phyloP scores from a whole-genome alignment of 306 rosid species.

The Dryas octopetala region DNA sequence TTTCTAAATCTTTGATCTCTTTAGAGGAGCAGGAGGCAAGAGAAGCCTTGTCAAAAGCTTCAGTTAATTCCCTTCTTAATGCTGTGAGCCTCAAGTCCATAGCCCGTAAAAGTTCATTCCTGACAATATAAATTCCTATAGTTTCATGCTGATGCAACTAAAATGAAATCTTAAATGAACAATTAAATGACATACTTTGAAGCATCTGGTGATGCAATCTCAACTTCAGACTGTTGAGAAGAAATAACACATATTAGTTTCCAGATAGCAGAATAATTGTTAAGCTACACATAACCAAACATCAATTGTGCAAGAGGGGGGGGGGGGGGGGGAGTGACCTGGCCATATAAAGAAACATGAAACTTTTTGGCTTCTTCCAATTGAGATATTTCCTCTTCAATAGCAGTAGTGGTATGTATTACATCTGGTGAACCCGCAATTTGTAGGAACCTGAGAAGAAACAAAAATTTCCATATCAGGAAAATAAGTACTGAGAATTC shows the following conservation, averaged over 20 bases:
- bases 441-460: constrained; percentile 65
- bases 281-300: constrained; percentile 16
- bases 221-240: constrained; percentile 58
- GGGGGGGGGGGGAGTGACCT: constrained; percentile 49
- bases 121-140: constrained; percentile 48
- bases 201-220: constrained; percentile 54
- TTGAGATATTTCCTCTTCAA: constrained; percentile 77
- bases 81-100: constrained; percentile 86
- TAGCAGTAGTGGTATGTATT: constrained; percentile 33
- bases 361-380: constrained; percentile 82
- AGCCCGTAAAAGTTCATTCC: constrained; percentile 86
- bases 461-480: constrained; percentile 21
- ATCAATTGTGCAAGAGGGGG: constrained; percentile 24
- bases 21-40: constrained; percentile 44
- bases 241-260: constrained; percentile 35
- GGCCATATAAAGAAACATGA: constrained; percentile 77
- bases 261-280: constrained; percentile 19
- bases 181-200: constrained; percentile 76
- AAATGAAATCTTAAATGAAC: constrained; percentile 12
- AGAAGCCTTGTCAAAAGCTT: constrained; percentile 47
- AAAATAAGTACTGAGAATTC: neutral
- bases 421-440: constrained; percentile 61
- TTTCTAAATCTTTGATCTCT: constrained; percentile 46
- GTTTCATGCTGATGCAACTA: constrained; percentile 33
- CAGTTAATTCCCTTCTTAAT: constrained; percentile 54